Base-by-base conservation (phyloP, 2,329 filamentous ascomycete genomes). In the Botrytis byssoidea region DNA sequence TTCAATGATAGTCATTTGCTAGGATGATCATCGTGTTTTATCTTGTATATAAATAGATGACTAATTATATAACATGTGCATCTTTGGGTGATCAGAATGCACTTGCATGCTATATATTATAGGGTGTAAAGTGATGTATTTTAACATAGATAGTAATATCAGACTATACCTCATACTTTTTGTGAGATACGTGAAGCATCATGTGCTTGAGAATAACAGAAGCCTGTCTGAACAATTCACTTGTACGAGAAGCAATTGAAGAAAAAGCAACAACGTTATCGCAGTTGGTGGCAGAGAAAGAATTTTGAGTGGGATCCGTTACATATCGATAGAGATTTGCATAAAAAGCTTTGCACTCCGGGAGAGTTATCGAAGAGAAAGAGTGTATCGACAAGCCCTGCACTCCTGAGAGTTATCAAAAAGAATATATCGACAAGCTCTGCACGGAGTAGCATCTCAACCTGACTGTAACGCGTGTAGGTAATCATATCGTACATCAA, bases 1-100 rank as follows among this genome's bases (percentile, higher is more conserved):
- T 16, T 16, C 0, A n/a, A 29, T 7, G n/a, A 1, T 5, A 14
- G n/a, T 29, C 5, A n/a, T 29, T 29, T 8, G 25, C 0, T 1
- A 0, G 1, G 14, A 18, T 8, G 25, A 18, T 7, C 2, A 7
- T 18, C 0, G 3, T 29, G n/a, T 29, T 16, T 3, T 29, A 6
- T 55, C 3, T 1, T n/a, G 25, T 14, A 6, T 55, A 16, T 55
- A 7, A 14, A 3, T n/a, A n/a, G 10, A n/a, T 14, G 12, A 3
- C 9, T 37, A 37, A 37, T 37, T 37, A 37, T 37, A 37, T 37
- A 25, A 6, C 5, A 55, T 12, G 6, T 29, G 51, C n/a, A 55
- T 55, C 51, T n/a, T n/a, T 29, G 16, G 25, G 25, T 4, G 7
- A 29, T 18, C 0, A 7, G 14, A 4, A 29, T 55, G n/a, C 51